phyloP scores from a whole-genome alignment of 306 rosid genomes.

The Sesbania bispinosa region DNA sequence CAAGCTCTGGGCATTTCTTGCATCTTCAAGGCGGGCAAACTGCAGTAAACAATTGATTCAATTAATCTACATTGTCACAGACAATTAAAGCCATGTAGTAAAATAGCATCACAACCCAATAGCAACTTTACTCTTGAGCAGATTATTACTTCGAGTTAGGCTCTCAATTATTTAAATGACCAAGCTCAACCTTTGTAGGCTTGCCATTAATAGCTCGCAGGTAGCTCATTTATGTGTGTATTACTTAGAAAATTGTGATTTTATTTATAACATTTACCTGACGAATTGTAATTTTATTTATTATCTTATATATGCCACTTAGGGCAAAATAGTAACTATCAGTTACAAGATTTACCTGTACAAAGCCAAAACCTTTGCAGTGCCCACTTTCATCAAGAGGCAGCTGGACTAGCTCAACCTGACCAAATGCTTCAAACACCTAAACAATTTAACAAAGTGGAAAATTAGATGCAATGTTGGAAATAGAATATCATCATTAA shows the following conservation, averaged over 20 bases:
- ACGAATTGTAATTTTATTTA: not conserved
- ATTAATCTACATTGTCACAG: slow-evolving; percentile 29
- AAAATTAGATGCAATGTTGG: not conserved
- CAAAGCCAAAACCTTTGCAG: slow-evolving; percentile 97
- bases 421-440: slow-evolving; percentile 99
- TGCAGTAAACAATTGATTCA: slow-evolving; percentile 38
- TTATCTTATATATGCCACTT: not conserved
- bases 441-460: slow-evolving; percentile 22
- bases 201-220: not conserved
- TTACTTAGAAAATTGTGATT: not conserved
- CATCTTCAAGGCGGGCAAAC: slow-evolving; percentile 92
- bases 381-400: slow-evolving; percentile 86
- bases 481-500: not conserved
- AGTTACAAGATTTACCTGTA: slow-evolving; percentile 58
- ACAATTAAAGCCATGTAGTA: slow-evolving; percentile 17
- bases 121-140: slow-evolving; percentile 8
- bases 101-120: slow-evolving; percentile 7
- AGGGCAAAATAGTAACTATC: slow-evolving; percentile 1
- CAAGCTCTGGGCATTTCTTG: slow-evolving; percentile 85
- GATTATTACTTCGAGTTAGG: not conserved
- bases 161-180: not conserved
- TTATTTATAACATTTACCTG: not conserved
- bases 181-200: not conserved
- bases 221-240: no score
- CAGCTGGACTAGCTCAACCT: slow-evolving; percentile 88